A percentile compares a stretch with the other conserved stretches of the same genome.
These are phyloP conservation scores for Dicorynia guianensis DNA, from an alignment of 306 rosid genomes.

Conservation along the genomic window DNA sequence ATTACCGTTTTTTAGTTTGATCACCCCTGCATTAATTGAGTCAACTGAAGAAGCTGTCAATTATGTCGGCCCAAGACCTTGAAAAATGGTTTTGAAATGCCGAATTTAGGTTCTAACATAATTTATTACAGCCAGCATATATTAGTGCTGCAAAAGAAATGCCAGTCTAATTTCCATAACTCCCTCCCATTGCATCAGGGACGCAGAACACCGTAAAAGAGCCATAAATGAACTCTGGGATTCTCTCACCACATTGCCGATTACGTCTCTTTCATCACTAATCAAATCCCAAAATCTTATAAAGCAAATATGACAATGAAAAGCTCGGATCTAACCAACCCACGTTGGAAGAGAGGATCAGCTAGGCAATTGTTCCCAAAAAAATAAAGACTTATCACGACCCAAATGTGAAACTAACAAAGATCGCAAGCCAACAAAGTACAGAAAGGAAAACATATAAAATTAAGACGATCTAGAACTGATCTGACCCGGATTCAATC, in stretches of 20 bases:
- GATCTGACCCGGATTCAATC: slow-evolving; percentile 41
- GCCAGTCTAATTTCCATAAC: neutral
- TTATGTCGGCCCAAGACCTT: neutral
- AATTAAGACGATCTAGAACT: slow-evolving; percentile 2
- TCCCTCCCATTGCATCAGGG: neutral
- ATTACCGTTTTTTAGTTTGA: neutral
- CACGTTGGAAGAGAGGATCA: neutral
- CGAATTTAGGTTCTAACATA: slow-evolving; percentile 7
- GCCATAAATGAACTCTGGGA: neutral
- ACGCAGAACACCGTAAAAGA: slow-evolving; percentile 10
- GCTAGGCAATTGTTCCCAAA: neutral
- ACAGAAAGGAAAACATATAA: neutral
- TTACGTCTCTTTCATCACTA: neutral
- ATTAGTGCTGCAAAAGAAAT: neutral
- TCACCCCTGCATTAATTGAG: neutral
- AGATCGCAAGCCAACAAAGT: neutral
- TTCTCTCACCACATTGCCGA: neutral
- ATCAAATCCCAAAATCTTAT: slow-evolving; percentile 26
- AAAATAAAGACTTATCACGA: neutral
- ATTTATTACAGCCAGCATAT: neutral
- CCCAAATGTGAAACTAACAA: neutral
- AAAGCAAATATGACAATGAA: slow-evolving; percentile 26
- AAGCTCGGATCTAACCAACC: slow-evolving; percentile 31
- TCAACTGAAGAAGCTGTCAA: neutral
- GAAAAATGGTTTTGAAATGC: neutral